Conservation (phyloP, 2,329 filamentous ascomycete species). For the Ilyonectria mors-panacis region DNA sequence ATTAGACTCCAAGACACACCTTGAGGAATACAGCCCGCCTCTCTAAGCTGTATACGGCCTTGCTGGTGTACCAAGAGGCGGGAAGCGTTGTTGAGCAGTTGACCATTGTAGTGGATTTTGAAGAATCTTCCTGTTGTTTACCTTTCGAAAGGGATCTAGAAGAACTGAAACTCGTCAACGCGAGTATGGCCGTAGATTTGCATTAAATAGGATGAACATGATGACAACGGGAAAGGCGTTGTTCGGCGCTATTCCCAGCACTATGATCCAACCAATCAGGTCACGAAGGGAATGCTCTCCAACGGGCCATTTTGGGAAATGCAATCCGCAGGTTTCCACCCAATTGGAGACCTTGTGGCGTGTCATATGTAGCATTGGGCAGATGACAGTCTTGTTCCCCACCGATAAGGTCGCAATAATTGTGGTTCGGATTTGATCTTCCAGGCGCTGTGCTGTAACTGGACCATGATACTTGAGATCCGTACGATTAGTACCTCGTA, state of each 20-base stretch:
- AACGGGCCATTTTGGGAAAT: too few species aligned
- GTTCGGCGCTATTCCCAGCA: not conserved
- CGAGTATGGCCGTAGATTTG: not conserved
- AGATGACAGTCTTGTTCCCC: too few species aligned
- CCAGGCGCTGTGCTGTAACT: too few species aligned
- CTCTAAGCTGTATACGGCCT: slow-evolving; percentile 30
- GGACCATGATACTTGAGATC: too few species aligned
- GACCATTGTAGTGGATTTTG: slow-evolving; percentile 1
- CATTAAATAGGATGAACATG: not conserved
- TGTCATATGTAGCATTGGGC: too few species aligned
- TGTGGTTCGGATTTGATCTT: too few species aligned
- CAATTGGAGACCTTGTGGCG: too few species aligned
- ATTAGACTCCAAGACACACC: slow-evolving; percentile 6
- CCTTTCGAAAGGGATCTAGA: not conserved
- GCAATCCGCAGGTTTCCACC: too few species aligned
- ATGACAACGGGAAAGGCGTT: not conserved
- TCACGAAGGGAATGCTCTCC: too few species aligned
- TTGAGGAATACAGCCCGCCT: slow-evolving; percentile 33
- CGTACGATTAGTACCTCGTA: too few species aligned
- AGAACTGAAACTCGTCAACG: too few species aligned
- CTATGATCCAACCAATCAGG: not conserved
- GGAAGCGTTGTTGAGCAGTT: slow-evolving; percentile 33
- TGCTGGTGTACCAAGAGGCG: slow-evolving; percentile 39
- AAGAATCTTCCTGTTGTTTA: not conserved
- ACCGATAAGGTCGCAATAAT: too few species aligned